Evolutionary conservation across 192 early-diverging fungal genomes (phyloP), one percentile per base, ranked within the genome.

Genomic region (Umbelopsis sp.): DNA sequence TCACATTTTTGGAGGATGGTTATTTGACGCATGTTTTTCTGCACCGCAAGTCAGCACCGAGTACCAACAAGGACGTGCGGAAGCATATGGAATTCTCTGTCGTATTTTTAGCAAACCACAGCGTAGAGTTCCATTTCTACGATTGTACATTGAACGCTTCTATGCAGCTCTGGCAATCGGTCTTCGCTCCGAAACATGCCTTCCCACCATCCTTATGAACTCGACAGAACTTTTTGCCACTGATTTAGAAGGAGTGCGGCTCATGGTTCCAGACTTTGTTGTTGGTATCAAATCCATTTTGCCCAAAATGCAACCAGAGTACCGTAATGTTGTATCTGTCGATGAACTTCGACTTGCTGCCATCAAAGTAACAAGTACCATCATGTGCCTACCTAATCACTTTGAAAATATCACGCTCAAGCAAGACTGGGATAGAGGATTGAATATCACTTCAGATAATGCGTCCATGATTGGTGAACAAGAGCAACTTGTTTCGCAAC

Each of bases 1-100:
- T 53, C 80, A 89, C 68, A 94, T 95, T 90, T 94, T 94, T 87
- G 93, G 92, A 2, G 66, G 76, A 0, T 93, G 89, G 86, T 80
- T 96, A 10, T 95, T 95, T 84, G 90, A 92, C 36, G 90, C 90
- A 0, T 83, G 83, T 53, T 62, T 85, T 20, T 67, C 53, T 11
- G 52, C 78, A n/a, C 70, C 71, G 22, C 52, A 79, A 29, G 29
- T 41, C 0, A 77, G 77, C 49, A 70, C 65, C 21, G 76, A 82
- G 56, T 68, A 53, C 4, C 77, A 83, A 59, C 68, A 80, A n/a
- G 92, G 93, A 11, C 83, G 85, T 50, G 88, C 92, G 1, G 87
- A 87, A 66, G 92, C 94, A 3, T 84, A 86, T 77, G 90, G 85
- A 6, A 89, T 89, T 11, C 75, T 95, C 0, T 95, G 94, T 73